A percentile compares a stretch with the other conserved stretches of the same genome.
Conservation (phyloP, 441 rosid genomes). For the Erodium trifolium region DNA sequence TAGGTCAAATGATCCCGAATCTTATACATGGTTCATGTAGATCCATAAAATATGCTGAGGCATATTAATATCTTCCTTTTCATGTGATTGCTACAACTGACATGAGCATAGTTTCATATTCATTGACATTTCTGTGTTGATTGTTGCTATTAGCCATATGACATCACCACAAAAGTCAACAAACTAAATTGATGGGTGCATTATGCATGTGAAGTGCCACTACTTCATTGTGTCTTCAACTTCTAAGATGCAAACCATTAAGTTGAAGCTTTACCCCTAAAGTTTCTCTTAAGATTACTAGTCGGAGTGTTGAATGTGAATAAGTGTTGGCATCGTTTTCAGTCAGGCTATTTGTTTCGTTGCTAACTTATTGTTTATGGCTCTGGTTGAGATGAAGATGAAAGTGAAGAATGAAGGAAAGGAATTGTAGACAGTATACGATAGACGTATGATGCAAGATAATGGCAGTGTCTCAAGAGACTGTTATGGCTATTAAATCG, state of each 20-base stretch:
- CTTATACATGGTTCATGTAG: too few species aligned
- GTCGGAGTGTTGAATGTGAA: not conserved
- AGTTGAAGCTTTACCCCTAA: not conserved
- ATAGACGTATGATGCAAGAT: slow-evolving; percentile 15
- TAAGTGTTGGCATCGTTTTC: not conserved
- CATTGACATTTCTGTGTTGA: too few species aligned
- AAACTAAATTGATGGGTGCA: not conserved
- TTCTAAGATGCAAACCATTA: not conserved
- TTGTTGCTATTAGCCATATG: not conserved
- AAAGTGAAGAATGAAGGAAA: slow-evolving; percentile 18
- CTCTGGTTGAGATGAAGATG: slow-evolving; percentile 12
- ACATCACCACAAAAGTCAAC: not conserved
- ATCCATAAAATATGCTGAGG: too few species aligned
- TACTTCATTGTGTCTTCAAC: not conserved
- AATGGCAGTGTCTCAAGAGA: slow-evolving; percentile 38
- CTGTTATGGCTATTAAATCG: slow-evolving; percentile 38
- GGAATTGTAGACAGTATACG: slow-evolving; percentile 17
- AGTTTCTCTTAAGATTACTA: not conserved
- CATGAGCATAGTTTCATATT: too few species aligned
- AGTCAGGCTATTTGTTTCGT: not conserved
- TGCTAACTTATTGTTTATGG: slow-evolving; percentile 13
- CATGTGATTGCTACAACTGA: too few species aligned
- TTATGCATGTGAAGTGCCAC: not conserved
- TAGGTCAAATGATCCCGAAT: too few species aligned
- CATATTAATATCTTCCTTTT: too few species aligned